phyloP scores from a whole-genome alignment of 495 filamentous ascomycete species.

The Neurospora sp. region DNA sequence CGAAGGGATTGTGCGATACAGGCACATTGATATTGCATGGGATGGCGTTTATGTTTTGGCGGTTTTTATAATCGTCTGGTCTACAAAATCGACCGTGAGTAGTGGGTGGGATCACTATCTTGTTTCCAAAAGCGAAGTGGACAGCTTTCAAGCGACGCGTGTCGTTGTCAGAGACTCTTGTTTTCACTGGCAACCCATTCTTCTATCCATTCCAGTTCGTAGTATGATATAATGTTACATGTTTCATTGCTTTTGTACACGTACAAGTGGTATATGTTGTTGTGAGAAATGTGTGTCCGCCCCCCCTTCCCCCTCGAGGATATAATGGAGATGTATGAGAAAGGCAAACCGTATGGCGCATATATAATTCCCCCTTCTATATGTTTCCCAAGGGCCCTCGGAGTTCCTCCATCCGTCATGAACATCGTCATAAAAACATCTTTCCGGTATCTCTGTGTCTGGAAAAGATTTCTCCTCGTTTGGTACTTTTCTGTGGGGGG shows the following conservation, averaged over 20 bases:
- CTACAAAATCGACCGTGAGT: no score
- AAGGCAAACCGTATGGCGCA: no score
- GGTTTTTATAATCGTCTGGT: no score
- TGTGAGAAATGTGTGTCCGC: background rate
- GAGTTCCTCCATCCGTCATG: no score
- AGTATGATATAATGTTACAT: constrained; percentile 20
- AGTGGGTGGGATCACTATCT: no score
- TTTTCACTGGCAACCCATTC: background rate
- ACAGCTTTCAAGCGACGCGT: no score
- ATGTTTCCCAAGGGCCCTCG: background rate
- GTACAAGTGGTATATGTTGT: constrained; percentile 1
- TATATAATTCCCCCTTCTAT: no score
- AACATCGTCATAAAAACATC: background rate
- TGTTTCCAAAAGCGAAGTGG: no score
- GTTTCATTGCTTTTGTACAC: constrained; percentile 26
- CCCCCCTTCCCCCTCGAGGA: background rate
- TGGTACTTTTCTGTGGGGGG: background rate
- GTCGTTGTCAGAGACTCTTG: background rate
- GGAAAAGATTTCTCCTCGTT: background rate
- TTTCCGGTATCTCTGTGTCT: background rate
- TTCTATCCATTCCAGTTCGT: background rate
- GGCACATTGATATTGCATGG: background rate
- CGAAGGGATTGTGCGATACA: no score
- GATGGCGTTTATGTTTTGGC: background rate
- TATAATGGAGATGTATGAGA: no score